Evolutionary conservation across 2,329 filamentous ascomycete species (phyloP), one percentile per base, ranked within the genome.

Genomic region (Ophiostoma sp.): DNA sequence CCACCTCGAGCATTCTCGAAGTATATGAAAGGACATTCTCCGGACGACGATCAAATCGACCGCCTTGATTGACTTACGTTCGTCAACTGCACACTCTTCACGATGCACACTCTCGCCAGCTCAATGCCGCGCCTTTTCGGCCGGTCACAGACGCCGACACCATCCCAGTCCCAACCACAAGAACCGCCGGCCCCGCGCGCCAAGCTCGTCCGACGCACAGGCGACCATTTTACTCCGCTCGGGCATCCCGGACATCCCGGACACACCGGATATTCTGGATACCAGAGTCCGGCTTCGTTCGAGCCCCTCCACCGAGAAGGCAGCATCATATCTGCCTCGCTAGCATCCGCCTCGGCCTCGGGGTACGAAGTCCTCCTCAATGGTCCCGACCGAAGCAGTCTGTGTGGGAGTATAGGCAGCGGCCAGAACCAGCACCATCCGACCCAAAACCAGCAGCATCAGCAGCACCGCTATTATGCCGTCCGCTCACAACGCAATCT

Each of bases 101-200:
- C 61, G 19, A 72, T 72, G 70, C 64, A 72, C 12, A 48, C 73
- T 0, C 42, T 74, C 15, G 42, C 66, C 12, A 74, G 28, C 28
- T 61, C 71, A 1, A 75, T 75, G 74, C 74, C 72, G 6, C 74
- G 72, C n/a, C 70, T 75, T 66, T 75, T 75, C 69, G 72, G 72
- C 64, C 72, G 74, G 45, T 69, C 74, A 22, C 55, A 72, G 25
- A 45, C 69, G 17, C 72, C 72, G 17, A 63, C 63, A 5, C 52
- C 42, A 19, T 31, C 42, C 3, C 42, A 48, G 19, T n/a, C 57
- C 11, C 57, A 48, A 19, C 1, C 36, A 11, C 52, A 68, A 12
- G 64, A 22, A n/a, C 64, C 36, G 36, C 48, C 69, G 2, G 22
- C 72, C 7, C 64, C 72, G 3, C 69, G 72, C 1, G 72, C 74